Percentiles rank a stretch among this genome's conserved stretches.
These are phyloP conservation scores for Lentinula lateritia DNA, from an alignment of 768 basidiomycete species.

Conservation along the genomic window DNA sequence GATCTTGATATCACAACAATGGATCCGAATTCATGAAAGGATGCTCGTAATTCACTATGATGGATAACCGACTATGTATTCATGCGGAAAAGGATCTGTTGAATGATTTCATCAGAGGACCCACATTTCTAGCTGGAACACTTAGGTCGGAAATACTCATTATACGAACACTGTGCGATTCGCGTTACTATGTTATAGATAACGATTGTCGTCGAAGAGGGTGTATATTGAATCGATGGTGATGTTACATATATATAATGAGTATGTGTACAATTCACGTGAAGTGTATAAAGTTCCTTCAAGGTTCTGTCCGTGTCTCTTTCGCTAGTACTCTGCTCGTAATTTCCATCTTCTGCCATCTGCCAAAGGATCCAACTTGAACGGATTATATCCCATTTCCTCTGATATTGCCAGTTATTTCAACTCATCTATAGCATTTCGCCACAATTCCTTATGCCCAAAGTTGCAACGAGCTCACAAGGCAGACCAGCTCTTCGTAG, in stretches of 20 bases:
- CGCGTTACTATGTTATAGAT: no score
- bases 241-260: neutral
- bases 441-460: conserved; percentile 52
- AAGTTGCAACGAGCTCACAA: conserved; percentile 40
- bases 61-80: neutral
- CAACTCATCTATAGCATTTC: neutral
- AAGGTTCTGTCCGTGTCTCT: neutral
- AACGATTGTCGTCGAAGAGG: neutral
- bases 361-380: no score
- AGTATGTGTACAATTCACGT: neutral
- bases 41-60: neutral
- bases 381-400: neutral
- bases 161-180: neutral
- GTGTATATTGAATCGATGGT: neutral
- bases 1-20: neutral
- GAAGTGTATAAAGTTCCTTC: neutral
- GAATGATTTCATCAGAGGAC: no score
- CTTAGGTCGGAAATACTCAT: neutral
- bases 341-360: neutral
- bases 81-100: no score
- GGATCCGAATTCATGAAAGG: neutral
- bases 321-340: neutral
- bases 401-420: neutral
- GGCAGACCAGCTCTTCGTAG: conserved; percentile 63
- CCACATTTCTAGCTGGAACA: no score